Base-by-base conservation (phyloP, 192 early-diverging fungal species). In the Entomortierella beljakovae region DNA sequence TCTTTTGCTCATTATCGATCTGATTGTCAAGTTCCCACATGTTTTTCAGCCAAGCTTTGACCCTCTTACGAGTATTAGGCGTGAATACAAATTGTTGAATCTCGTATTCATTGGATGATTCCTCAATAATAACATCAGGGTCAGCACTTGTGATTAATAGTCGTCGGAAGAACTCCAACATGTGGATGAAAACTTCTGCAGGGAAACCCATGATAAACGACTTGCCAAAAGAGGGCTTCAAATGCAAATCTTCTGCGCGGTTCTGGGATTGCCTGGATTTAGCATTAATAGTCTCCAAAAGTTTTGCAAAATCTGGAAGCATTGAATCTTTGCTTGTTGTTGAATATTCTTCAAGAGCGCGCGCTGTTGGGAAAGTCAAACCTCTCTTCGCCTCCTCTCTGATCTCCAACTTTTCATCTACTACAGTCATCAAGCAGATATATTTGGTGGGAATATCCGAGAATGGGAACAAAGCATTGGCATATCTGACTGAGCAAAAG, bases 401-500 rank as follows among this genome's bases (percentile, higher is more conserved):
- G 16, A 90, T 81, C 61, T 90, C 89, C 26, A 87, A 62, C 25
- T 88, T 87, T 22, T 53, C 61, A 11, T 84, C 82, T 16, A 71
- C 80, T 8, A 81, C 59, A 1, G 84, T 87, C 20, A 91, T 80
- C 32, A 93, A 71, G 67, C 90, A 93, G 8, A 91, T 71, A 65
- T 89, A 90, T 49, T 90, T 83, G 33, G 90, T 88, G 23, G 82
- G 73, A 20, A 85, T 80, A 11, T 82, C 64, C 1, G 85, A 82
- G 61, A 90, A 90, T 28, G 88, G 83, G 57, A 88, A 92, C 22
- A 89, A 83, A 0, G 74, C 80, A 38, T 86, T 89, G 28, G 88
- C 87, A 57, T 88, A 92, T 35, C 88, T 88, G 16, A 91, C 68
- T 2, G 92, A 90, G 63, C 85, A 87, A 52, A 86, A 91, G 11